Conservation (phyloP, 768 basidiomycete species). For the Exsudoporus frostii region DNA sequence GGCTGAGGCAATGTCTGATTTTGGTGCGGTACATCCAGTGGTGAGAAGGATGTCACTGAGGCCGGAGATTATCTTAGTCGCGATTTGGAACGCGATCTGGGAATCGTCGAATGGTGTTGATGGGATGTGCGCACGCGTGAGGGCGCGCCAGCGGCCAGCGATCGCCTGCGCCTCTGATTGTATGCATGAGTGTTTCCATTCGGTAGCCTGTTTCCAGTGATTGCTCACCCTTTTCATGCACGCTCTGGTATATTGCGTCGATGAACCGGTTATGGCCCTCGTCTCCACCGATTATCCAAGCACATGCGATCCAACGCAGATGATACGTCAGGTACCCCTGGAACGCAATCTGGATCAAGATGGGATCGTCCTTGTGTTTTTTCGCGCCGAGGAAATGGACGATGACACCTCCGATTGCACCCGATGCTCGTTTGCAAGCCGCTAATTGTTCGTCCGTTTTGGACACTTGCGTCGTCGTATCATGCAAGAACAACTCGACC, state of each 20-base stretch:
- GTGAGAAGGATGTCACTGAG: constrained; percentile 29
- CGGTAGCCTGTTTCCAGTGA: too few relatives aligned
- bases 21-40: constrained; percentile 23
- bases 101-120: constrained; percentile 18
- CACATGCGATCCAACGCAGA: constrained; percentile 25
- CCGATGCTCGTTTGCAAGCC: constrained; percentile 22
- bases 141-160: constrained; percentile 43
- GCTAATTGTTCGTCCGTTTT: constrained; percentile 23
- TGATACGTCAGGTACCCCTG: constrained; percentile 29
- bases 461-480: constrained; percentile 1
- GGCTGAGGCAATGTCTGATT: constrained; percentile 33
- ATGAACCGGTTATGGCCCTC: constrained; percentile 21
- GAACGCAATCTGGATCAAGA: constrained; percentile 37
- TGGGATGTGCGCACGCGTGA: constrained; percentile 36
- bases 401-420: constrained; percentile 19
- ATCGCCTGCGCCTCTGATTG: constrained; percentile 42
- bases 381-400: constrained; percentile 29
- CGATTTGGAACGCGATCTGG: constrained; percentile 22
- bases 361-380: constrained; percentile 32
- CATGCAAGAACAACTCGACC: constrained; percentile 39
- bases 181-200: constrained; percentile 1
- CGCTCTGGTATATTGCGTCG: constrained; percentile 31
- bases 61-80: constrained; percentile 22
- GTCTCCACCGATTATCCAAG: constrained; percentile 32
- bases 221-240: constrained; percentile 35